phyloP scores from a whole-genome alignment of 305 asterid genomes.

The Petunia hybrid region DNA sequence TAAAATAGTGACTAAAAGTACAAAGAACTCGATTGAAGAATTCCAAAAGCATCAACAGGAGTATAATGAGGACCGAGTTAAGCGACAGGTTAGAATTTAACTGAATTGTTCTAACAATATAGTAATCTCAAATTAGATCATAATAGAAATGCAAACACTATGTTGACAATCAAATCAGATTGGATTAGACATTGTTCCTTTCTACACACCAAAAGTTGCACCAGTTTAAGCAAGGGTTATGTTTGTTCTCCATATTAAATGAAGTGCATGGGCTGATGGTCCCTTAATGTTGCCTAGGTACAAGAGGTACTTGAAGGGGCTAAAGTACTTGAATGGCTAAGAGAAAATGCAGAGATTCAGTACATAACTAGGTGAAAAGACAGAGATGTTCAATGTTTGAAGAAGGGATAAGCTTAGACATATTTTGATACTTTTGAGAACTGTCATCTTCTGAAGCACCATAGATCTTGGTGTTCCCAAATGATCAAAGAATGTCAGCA shows the following conservation, averaged over 20 bases:
- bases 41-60: conserved; percentile 79
- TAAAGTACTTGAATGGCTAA: conserved; percentile 92
- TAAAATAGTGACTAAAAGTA: not conserved
- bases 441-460: not conserved
- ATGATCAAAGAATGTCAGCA: not conserved
- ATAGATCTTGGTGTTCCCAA: not conserved
- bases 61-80: conserved; percentile 81
- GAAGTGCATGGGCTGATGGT: conserved; percentile 10
- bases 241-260: conserved; percentile 2
- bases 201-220: not conserved
- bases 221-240: not conserved
- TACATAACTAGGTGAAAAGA: conserved; percentile 58
- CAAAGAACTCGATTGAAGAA: conserved; percentile 67
- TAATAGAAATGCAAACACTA: not conserved
- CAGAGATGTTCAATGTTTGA: not conserved
- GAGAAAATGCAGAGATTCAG: conserved; percentile 74
- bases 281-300: conserved; percentile 55
- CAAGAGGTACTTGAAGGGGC: conserved; percentile 97
- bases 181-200: not conserved
- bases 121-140: not conserved
- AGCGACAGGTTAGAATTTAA: conserved; percentile 64
- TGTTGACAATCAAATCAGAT: not conserved
- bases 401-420: conserved; percentile 22
- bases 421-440: conserved; percentile 1
- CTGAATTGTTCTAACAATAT: not conserved